Evolutionary conservation across 2,329 filamentous ascomycete species (phyloP), one percentile per base, ranked within the genome.

Genomic region (Trichoderma sp.): DNA sequence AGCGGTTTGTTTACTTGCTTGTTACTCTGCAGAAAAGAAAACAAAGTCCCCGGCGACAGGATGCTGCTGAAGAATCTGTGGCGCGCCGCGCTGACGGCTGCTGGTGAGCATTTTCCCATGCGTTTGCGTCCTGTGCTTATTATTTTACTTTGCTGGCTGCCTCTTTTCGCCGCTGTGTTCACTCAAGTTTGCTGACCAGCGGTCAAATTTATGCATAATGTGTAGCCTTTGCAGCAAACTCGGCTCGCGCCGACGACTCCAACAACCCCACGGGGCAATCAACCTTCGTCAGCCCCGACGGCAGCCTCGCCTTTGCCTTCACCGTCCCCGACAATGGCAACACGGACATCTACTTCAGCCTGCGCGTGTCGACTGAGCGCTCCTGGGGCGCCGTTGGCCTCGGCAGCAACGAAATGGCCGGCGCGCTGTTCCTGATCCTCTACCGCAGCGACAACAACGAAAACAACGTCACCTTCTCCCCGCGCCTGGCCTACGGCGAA

Each of bases 381-480:
- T 82, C 83, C 43, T 89, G 86, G 86, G 82, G 82, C 53, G 85
- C 84, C 69, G 76, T 89, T 53, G 87, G 87, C 43, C 81, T 88
- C 47, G 87, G 87, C 57, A 82, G 80, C 68, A 72, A 81, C 58
- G 81, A 83, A 73, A 88, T 88, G 83, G 77, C 80, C 3, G 81
- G 84, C 61, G 80, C 86, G 8, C 79, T 89, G 29, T 84, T 87
- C 69, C 81, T 88, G 56, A 81, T 89, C 74, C 77, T 84, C n/a
- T 89, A 89, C 78, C 77, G 80, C 57, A 83, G 83, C 68, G 75
- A 77, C 5, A 79, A 78, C 5, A 79, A 79, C 6, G 81, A 80
- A 65, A 76, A 81, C 64, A 85, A 85, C 71, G 81, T 88, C 68
- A 89, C 86, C 31, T 80, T 89, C 68, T 88, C 85, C 31, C 85